A percentile compares a stretch with the other conserved stretches of the same genome.
Conservation (phyloP, 768 basidiomycete genomes). For the Albatrellus ellisii region DNA sequence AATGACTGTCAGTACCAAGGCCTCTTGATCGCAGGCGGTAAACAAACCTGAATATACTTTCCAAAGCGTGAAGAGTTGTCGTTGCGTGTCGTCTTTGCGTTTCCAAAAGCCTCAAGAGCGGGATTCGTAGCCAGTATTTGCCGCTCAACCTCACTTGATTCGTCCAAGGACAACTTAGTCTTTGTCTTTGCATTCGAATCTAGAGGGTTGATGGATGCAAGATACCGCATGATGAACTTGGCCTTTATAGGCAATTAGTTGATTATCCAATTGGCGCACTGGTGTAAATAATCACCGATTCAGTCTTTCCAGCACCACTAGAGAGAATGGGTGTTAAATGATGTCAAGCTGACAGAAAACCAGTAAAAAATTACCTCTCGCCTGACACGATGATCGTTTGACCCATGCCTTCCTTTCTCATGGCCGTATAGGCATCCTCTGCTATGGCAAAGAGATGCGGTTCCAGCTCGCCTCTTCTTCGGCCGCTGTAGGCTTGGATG, state of each 20-base stretch:
- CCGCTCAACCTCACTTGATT: constrained; percentile 88
- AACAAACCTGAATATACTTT: constrained; percentile 90
- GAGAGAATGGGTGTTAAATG: constrained; percentile 3
- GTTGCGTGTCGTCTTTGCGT: constrained; percentile 97
- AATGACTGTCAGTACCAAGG: constrained; percentile 4
- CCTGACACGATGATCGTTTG: constrained; percentile 99
- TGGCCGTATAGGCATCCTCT: constrained; percentile 96
- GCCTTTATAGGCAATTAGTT: constrained; percentile 35
- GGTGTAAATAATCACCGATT: constrained; percentile 47
- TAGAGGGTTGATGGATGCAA: constrained; percentile 92
- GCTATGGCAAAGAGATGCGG: constrained; percentile 98
- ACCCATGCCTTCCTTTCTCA: constrained; percentile 87
- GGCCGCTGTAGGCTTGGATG: constrained; percentile 91
- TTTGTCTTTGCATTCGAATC: constrained; percentile 44
- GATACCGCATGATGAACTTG: constrained; percentile 98
- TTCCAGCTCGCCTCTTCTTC: constrained; percentile 87
- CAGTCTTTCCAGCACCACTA: constrained; percentile 98
- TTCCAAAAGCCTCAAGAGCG: constrained; percentile 97
- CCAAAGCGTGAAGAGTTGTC: constrained; percentile 99
- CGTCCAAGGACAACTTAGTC: constrained; percentile 66
- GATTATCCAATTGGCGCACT: constrained; percentile 1
- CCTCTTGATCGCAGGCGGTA: background rate
- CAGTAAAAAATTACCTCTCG: constrained; percentile 56
- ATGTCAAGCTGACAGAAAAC: constrained; percentile 9
- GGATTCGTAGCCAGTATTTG: constrained; percentile 99